These are phyloP conservation scores for Fraxinus albicans DNA, from an alignment of 305 asterid genomes.

Conservation along the genomic window DNA sequence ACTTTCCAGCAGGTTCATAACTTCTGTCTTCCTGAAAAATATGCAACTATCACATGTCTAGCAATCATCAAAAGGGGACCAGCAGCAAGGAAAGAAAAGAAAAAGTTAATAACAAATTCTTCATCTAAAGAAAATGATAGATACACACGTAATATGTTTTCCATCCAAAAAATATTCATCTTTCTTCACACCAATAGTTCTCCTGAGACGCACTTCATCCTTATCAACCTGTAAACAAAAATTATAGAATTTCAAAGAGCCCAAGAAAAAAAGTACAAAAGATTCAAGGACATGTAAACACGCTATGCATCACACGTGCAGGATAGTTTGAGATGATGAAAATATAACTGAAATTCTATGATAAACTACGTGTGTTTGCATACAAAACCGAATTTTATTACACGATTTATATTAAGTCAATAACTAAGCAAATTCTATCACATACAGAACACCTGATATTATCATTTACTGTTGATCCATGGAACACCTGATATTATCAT, in stretches of 20 bases:
- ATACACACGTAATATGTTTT: conserved; percentile 92
- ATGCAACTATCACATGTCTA: conserved; percentile 22
- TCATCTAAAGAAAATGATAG: conserved; percentile 7
- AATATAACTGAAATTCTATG: conserved; percentile 3
- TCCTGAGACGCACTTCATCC: conserved; percentile 95
- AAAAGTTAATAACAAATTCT: conserved; percentile 2
- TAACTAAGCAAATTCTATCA: not conserved
- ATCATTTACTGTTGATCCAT: not conserved
- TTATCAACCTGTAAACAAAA: conserved; percentile 73
- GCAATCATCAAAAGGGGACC: conserved; percentile 18
- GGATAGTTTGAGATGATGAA: conserved; percentile 1
- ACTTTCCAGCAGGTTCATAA: conserved; percentile 97
- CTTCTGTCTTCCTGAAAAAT: conserved; percentile 90
- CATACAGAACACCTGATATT: not conserved
- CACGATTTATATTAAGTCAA: conserved; percentile 4
- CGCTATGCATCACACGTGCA: not conserved
- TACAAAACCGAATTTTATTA: not conserved
- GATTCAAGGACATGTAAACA: conserved; percentile 2
- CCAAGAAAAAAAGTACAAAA: conserved; percentile 7
- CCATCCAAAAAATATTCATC: conserved; percentile 98
- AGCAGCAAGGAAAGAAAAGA: not conserved
- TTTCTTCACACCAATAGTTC: conserved; percentile 93
- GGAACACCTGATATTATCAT: not conserved
- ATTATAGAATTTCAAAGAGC: conserved; percentile 16
- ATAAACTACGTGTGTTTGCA: not conserved